Base-by-base conservation (phyloP, 805 yeast species). In the Alloascoidea hylecoeti region DNA sequence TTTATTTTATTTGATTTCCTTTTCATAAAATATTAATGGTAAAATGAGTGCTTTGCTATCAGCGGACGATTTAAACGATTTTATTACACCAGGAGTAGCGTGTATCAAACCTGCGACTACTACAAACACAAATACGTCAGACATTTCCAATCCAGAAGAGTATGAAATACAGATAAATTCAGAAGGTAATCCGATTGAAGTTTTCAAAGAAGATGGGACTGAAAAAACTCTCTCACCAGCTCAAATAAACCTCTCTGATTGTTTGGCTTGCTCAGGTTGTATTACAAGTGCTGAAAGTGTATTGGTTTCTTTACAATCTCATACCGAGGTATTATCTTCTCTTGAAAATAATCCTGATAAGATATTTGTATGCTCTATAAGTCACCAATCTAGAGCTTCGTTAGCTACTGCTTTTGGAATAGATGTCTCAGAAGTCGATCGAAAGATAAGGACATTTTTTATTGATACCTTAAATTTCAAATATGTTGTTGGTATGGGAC, bases 271-370 rank as follows among this genome's bases (percentile, higher is more conserved):
- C 52, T 76, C 94, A 5, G 98, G 98, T 0, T 92, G 98, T 56
- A 85, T 92, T 39, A 92, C 98, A 0, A 82, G 95, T 3, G 94
- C 96, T n/a, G 98, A 92, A 53, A 95, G 89, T 44, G 85, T 92
- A 4, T 61, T 92, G 35, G 80, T 92, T 33, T 84, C 95, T 2
- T 78, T 84, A 46, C 98, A 92, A 54, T 82, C 94, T 30, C 94
- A 88, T 48, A 72, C 71, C 16, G 88, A 88, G 47, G 66, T 92
- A 35, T 46, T 86, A 16, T 69, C 70, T 35, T 79, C 76, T 17
- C 51, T 83, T 44, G 58, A 62, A 18, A 56, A 55, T 17, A 46
- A 44, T 18, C 36, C 27, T 41, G 47, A 51, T 1, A 66, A 63
- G 41, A 50, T 61, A 0, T 79, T 82, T 58, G 88, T 76, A 5